phyloP scores from a whole-genome alignment of 2,329 filamentous ascomycete species.

The Neurospora sp. region DNA sequence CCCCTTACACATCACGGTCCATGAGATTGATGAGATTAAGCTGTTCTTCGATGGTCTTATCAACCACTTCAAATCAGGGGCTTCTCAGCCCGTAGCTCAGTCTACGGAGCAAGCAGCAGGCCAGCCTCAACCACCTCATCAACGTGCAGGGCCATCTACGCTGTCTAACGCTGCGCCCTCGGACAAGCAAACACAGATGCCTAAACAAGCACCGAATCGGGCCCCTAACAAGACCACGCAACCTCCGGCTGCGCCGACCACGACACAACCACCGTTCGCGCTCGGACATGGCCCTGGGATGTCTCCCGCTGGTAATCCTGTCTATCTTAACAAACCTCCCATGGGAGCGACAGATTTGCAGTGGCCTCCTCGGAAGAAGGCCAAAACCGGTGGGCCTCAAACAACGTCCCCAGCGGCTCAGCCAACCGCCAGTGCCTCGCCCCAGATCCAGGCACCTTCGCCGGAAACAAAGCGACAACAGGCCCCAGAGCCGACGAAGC shows the following conservation, averaged over 20 bases:
- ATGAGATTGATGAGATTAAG: not conserved
- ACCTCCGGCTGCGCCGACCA: conserved; percentile 47
- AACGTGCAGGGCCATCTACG: conserved; percentile 20
- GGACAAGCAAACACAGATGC: conserved; percentile 40
- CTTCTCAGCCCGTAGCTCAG: not conserved
- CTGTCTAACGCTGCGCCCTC: conserved; percentile 36
- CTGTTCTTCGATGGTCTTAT: not conserved
- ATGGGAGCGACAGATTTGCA: conserved; percentile 45
- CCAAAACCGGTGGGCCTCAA: conserved; percentile 33
- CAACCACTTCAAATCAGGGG: not conserved
- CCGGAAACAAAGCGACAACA: conserved; percentile 34
- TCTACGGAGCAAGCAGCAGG: not conserved
- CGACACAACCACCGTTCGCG: conserved; percentile 45
- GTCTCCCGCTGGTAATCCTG: conserved; percentile 51
- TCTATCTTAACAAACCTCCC: conserved; percentile 41
- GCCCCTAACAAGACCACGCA: conserved; percentile 36
- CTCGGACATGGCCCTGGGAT: conserved; percentile 33
- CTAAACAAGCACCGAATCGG: conserved; percentile 37
- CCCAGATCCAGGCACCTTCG: conserved; percentile 39
- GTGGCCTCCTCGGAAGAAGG: conserved; percentile 45
- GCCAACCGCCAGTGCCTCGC: conserved; percentile 34
- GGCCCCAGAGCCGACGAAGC: conserved; percentile 22
- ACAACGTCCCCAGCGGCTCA: conserved; percentile 26
- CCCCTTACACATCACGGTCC: not conserved
- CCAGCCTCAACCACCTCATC: conserved; percentile 3